Evolutionary conservation across 2,329 filamentous ascomycete genomes (phyloP), one percentile per base, ranked within the genome.

Genomic region (Ascochyta lentis): DNA sequence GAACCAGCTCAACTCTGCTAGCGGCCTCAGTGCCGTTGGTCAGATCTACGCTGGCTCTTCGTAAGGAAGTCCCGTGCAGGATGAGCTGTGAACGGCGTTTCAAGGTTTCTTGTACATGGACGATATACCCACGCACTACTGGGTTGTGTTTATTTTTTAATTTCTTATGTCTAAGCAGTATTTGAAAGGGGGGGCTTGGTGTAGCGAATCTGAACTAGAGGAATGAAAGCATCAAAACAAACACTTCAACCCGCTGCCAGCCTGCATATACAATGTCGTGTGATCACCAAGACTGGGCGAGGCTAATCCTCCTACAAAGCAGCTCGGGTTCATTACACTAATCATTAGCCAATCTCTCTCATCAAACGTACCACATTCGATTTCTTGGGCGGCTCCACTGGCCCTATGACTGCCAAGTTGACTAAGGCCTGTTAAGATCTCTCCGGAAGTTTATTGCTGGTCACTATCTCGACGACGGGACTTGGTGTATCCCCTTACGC

Each of bases 1-100:
- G 61, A 64, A 69, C 59, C 64, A 69, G 67, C 67, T 72, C 45
- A 69, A 69, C 63, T 37, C 37, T 40, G 49, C 61, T 22, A 48
- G n/a, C 31, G 66, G 64, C 16, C 63, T 71, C 10, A 47, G 42
- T 6, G 34, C 48, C n/a, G 35, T 67, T 48, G 69, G 69, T 33
- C 49, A 71, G 62, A 61, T 68, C 33, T 73, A 73, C 45, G 65
- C 65, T 44, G 60, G 51, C 35, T 47, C 61, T 29, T 42, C 55
- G 23, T 65, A 63, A 54, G 43, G 27, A 16, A 15, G 23, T 38
- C 22, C 10, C 12, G 16, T 10, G 46, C 26, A n/a, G 44, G 37
- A 27, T 19, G 38, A 29, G 42, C 16, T 31, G 29, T 16, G n/a
- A 6, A 35, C 38, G 54, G 54, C 54, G 54, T 57, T 52, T 37